Percentiles rank a stretch among this genome's conserved stretches.
Evolutionary conservation across 78 protist species (phyloP).

Genomic region (Bigelowiella natans): DNA sequence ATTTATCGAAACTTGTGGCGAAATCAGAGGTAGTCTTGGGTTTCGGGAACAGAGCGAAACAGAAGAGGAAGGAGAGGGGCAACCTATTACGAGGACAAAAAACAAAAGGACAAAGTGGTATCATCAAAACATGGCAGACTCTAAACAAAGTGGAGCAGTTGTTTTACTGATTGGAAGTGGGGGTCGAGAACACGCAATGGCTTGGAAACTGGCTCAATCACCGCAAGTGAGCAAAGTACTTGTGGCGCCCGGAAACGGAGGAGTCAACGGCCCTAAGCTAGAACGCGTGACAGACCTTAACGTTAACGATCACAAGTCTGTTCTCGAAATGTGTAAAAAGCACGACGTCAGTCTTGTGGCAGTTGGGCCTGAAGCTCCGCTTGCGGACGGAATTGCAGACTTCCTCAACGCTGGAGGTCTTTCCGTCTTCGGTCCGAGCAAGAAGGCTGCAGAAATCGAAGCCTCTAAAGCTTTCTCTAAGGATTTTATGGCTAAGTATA

Average conservation of each 20-base stretch:
- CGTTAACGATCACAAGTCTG: not conserved
- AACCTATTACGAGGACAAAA: no score
- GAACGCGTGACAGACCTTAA: not conserved
- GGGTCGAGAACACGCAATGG: conserved; percentile 31
- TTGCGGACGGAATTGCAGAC: conserved; percentile 62
- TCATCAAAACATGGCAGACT: no score
- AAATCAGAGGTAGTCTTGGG: no score
- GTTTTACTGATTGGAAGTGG: conserved; percentile 24
- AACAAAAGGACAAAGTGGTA: no score
- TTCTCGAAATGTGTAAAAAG: not conserved
- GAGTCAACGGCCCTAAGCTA: conserved; percentile 15
- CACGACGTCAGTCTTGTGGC: conserved; percentile 36
- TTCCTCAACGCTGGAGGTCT: conserved; percentile 27
- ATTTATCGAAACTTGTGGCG: no score
- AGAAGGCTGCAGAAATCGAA: conserved; percentile 63
- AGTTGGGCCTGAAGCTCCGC: conserved; percentile 80
- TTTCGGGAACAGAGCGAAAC: no score
- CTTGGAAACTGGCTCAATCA: conserved; percentile 6
- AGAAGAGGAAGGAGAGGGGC: no score
- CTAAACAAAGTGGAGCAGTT: not conserved
- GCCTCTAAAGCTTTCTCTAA: conserved; percentile 70
- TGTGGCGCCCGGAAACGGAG: conserved; percentile 32
- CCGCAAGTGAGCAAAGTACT: not conserved
- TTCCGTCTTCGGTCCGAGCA: conserved; percentile 56
- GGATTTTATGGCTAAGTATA: conserved; percentile 61